Conservation (phyloP, 805 yeast genomes). For the Wilhelminamyces savonicus region DNA sequence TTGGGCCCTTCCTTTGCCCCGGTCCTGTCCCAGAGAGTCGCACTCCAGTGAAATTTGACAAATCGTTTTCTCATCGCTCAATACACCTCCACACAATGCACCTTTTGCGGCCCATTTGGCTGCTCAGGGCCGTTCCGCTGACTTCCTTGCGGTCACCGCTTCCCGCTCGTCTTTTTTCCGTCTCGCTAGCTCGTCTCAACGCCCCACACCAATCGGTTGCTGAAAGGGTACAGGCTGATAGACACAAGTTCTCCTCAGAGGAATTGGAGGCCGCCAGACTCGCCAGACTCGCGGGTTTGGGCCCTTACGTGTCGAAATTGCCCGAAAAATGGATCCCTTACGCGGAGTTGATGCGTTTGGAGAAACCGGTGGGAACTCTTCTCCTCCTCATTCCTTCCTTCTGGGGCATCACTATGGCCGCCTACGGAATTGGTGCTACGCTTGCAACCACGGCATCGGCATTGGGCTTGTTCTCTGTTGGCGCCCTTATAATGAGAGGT, state of each 20-base stretch:
- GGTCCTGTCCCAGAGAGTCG: no score
- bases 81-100: no score
- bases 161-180: no score
- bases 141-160: no score
- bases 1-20: no score
- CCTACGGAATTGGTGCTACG: slow-evolving; percentile 66
- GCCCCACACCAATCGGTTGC: no score
- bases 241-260: slow-evolving; percentile 24
- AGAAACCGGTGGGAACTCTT: slow-evolving; percentile 95
- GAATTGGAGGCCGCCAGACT: slow-evolving; percentile 46
- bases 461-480: slow-evolving; percentile 68
- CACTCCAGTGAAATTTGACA: no score
- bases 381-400: slow-evolving; percentile 76
- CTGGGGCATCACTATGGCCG: slow-evolving; percentile 93
- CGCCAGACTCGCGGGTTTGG: slow-evolving; percentile 39
- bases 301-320: slow-evolving; percentile 48
- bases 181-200: no score
- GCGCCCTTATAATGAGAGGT: slow-evolving; percentile 90
- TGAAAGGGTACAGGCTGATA: no score
- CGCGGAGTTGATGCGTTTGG: slow-evolving; percentile 86
- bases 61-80: no score
- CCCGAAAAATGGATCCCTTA: slow-evolving; percentile 81
- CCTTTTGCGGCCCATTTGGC: no score
- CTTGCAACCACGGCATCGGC: slow-evolving; percentile 54
- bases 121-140: no score